phyloP scores from a whole-genome alignment of 345 rosid genomes.

The Gossypium rotundifolium region DNA sequence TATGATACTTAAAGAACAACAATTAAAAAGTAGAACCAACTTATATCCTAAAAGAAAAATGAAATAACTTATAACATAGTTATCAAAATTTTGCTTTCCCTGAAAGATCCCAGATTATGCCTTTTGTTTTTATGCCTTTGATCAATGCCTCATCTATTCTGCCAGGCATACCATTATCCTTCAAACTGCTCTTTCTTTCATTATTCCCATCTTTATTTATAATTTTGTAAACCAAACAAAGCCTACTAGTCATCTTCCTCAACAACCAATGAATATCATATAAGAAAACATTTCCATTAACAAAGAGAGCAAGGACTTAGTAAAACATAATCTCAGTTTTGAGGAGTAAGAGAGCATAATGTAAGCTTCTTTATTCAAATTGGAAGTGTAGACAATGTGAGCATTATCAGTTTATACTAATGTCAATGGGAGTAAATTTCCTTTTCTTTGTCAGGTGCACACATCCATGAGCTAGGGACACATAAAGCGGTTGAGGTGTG shows the following conservation, averaged over 20 bases:
- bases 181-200: not conserved
- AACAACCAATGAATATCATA: not conserved
- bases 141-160: not conserved
- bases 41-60: not conserved
- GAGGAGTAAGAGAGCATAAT: not conserved
- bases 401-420: not conserved
- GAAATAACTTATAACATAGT: not conserved
- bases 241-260: not conserved
- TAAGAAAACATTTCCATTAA: not conserved
- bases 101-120: not conserved
- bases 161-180: not conserved
- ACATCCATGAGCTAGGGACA: not conserved
- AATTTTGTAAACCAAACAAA: not conserved
- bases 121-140: not conserved
- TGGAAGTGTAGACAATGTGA: not conserved
- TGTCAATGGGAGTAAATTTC: not conserved
- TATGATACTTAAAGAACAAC: not conserved
- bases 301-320: not conserved
- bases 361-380: not conserved
- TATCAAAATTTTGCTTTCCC: not conserved
- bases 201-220: not conserved
- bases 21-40: not conserved
- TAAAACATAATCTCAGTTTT: not conserved
- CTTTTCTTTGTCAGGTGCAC: not conserved
- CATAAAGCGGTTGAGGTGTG: not conserved